Evolutionary conservation across 2,329 filamentous ascomycete species (phyloP).

Genomic region (Ascochyta koolunga): DNA sequence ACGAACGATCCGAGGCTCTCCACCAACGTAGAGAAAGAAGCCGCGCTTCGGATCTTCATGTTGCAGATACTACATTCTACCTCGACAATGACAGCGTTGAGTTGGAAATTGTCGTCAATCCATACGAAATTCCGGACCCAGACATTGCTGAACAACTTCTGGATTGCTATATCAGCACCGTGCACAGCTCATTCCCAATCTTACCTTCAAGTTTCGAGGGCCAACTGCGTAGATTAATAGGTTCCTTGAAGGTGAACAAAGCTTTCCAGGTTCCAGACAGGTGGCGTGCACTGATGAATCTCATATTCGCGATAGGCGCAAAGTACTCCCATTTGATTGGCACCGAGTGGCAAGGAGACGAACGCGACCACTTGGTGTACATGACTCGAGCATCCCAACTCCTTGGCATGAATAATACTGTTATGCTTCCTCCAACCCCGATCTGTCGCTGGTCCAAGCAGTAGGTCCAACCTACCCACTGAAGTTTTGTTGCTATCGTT

Average conservation of each 20-base stretch:
- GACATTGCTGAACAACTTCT: conserved; percentile 42
- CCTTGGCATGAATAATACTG: conserved; percentile 25
- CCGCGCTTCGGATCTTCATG: conserved; percentile 19
- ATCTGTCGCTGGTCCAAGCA: conserved; percentile 48
- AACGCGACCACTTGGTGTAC: conserved; percentile 48
- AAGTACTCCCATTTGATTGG: conserved; percentile 44
- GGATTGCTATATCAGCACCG: conserved; percentile 43
- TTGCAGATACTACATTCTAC: conserved; percentile 43
- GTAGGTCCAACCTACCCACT: conserved; percentile 19
- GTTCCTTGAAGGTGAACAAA: conserved; percentile 9
- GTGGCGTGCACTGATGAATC: conserved; percentile 49
- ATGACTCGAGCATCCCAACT: conserved; percentile 42
- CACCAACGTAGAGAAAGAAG: conserved; percentile 23
- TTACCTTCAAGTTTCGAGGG: conserved; percentile 29
- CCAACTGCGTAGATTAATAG: conserved; percentile 26
- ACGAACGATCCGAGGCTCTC: conserved; percentile 24
- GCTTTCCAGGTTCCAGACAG: conserved; percentile 20
- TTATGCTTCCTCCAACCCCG: conserved; percentile 37
- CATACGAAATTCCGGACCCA: conserved; percentile 40
- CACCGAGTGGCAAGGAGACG: conserved; percentile 35
- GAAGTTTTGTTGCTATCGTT: conserved; percentile 20
- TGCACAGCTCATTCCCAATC: conserved; percentile 45
- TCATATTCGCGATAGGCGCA: conserved; percentile 52
- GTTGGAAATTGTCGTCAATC: conserved; percentile 33
- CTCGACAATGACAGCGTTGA: conserved; percentile 40